Evolutionary conservation across 164 flowering plant species (phyloP).

Genomic region (Annona cherimola): DNA sequence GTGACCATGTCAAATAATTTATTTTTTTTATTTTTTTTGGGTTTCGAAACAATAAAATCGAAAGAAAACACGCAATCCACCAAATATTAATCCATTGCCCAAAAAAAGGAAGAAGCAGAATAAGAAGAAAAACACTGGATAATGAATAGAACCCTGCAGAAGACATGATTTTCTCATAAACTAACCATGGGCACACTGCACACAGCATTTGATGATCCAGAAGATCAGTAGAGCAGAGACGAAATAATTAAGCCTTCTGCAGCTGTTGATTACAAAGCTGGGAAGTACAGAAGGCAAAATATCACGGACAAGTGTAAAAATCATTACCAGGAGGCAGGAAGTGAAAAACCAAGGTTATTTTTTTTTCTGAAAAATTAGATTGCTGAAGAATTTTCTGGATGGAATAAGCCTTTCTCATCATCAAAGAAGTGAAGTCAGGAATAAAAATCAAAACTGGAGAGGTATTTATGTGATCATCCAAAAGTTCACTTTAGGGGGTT

Average conservation of each 20-base stretch:
- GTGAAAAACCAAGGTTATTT: constrained; percentile 11
- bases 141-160: no score
- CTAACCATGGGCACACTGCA: no score
- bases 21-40: no score
- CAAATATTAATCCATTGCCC: no score
- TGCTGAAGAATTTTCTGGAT: constrained; percentile 11
- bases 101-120: no score
- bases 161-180: no score
- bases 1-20: no score
- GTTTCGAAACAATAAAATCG: no score
- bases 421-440: constrained; percentile 15
- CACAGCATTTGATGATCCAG: no score
- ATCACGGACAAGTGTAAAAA: constrained; percentile 15
- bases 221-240: background rate
- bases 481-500: constrained; percentile 29
- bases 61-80: no score
- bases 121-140: no score
- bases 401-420: constrained; percentile 7
- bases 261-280: background rate
- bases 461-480: constrained; percentile 26
- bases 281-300: background rate
- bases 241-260: background rate
- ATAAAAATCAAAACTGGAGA: constrained; percentile 17
- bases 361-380: constrained; percentile 14
- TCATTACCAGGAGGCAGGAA: constrained; percentile 21